Conservation (phyloP, 106 monocot species). For the Acorus calamus region DNA sequence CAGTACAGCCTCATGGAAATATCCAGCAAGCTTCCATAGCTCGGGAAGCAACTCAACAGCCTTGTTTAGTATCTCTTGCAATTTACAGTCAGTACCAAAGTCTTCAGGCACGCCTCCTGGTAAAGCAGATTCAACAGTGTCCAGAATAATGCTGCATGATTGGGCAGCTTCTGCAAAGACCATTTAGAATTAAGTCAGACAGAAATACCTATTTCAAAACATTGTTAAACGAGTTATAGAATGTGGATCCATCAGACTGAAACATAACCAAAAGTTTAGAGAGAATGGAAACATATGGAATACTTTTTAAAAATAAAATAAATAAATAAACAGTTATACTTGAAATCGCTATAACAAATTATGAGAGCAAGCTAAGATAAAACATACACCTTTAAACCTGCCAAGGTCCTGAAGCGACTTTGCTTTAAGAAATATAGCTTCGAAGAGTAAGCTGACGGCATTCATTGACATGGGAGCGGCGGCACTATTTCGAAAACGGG, state of each 20-base stretch:
- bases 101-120: slow-evolving; percentile 42
- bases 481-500: slow-evolving; percentile 22
- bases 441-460: slow-evolving; percentile 65
- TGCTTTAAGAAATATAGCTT: slow-evolving; percentile 80
- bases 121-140: slow-evolving; percentile 61
- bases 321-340: background rate
- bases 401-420: slow-evolving; percentile 70
- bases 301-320: background rate
- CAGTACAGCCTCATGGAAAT: slow-evolving; percentile 39
- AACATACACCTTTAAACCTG: slow-evolving; percentile 61
- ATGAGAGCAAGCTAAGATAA: background rate
- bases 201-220: background rate
- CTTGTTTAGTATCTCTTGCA: slow-evolving; percentile 55
- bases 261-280: background rate
- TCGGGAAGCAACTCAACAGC: slow-evolving; percentile 77
- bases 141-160: slow-evolving; percentile 63
- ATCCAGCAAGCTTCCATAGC: slow-evolving; percentile 57
- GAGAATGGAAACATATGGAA: background rate
- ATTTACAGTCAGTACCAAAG: slow-evolving; percentile 45
- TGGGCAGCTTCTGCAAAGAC: slow-evolving; percentile 72
- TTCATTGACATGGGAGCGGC: slow-evolving; percentile 49
- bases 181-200: slow-evolving; percentile 3
- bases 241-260: no score
- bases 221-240: no score
- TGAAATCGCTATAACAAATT: background rate